These are phyloP conservation scores for Pachyrhizus erosus DNA, from an alignment of 306 rosid genomes.

Conservation along the genomic window DNA sequence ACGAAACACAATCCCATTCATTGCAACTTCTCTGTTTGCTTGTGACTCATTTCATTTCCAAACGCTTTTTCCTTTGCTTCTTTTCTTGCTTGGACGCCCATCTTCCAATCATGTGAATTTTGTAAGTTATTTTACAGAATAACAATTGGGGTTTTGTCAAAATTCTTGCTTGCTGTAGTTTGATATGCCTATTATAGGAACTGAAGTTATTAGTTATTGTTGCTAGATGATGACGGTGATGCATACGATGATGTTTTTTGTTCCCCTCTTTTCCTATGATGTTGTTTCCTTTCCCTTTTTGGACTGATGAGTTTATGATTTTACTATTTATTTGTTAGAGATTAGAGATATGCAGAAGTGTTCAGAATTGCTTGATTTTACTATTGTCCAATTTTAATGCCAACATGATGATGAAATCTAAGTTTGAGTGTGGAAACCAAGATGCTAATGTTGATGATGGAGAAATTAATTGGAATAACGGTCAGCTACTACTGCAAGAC, in stretches of 20 bases:
- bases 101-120: not conserved
- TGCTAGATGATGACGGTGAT: not conserved
- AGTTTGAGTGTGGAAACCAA: constrained; percentile 41
- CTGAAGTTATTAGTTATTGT: not conserved
- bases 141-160: not conserved
- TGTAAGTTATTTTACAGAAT: not conserved
- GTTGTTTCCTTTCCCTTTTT: not conserved
- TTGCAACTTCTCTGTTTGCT: constrained; percentile 1
- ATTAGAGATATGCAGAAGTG: not conserved
- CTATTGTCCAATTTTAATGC: constrained; percentile 31
- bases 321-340: not conserved
- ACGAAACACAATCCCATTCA: not conserved
- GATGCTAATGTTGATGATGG: constrained; percentile 32
- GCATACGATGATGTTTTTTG: not conserved
- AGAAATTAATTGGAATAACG: constrained; percentile 46
- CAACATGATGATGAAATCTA: constrained; percentile 51
- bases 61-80: not conserved
- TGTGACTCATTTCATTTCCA: constrained; percentile 35
- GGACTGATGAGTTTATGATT: constrained; percentile 6
- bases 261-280: not conserved
- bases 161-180: constrained; percentile 40
- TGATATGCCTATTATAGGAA: not conserved
- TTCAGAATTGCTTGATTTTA: not conserved
- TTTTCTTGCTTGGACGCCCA: not conserved
- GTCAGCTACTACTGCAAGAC: constrained; percentile 63